phyloP scores from a whole-genome alignment of 2,329 filamentous ascomycete species.

The Fusarium sulawesiense region DNA sequence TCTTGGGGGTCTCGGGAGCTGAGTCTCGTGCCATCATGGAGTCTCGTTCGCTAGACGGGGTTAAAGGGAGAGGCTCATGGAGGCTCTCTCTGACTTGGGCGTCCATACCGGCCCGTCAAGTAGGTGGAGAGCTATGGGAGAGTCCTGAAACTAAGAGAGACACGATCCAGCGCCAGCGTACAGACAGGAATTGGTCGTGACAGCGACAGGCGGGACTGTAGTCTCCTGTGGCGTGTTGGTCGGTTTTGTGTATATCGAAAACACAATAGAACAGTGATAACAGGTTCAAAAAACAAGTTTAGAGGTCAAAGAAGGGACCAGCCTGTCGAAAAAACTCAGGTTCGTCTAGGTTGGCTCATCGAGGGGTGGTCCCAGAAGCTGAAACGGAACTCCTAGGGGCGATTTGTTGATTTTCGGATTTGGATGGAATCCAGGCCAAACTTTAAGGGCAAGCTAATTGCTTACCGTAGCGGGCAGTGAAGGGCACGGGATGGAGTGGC shows the following conservation, averaged over 20 bases:
- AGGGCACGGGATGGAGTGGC: conserved; percentile 2
- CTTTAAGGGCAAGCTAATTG: conserved; percentile 31
- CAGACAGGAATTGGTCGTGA: conserved; percentile 36
- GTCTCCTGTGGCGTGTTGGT: conserved; percentile 33
- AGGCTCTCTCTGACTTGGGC: conserved; percentile 41
- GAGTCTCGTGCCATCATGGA: conserved; percentile 44
- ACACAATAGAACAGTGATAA: conserved; percentile 9
- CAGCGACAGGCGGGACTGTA: conserved; percentile 26
- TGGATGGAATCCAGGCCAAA: conserved; percentile 40
- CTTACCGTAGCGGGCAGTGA: conserved; percentile 2
- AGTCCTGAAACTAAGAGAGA: conserved; percentile 43
- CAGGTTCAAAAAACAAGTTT: conserved; percentile 12
- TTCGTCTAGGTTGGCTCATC: conserved; percentile 35
- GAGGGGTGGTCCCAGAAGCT: conserved; percentile 41
- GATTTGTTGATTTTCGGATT: conserved; percentile 27
- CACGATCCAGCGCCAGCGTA: conserved; percentile 42
- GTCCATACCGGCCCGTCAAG: conserved; percentile 46
- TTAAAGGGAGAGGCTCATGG: conserved; percentile 46
- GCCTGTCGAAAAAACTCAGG: conserved; percentile 33
- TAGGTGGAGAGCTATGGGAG: conserved; percentile 29
- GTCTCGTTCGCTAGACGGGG: conserved; percentile 34
- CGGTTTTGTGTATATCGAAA: conserved; percentile 13
- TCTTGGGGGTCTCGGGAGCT: conserved; percentile 51
- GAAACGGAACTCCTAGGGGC: conserved; percentile 36
- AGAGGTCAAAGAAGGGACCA: conserved; percentile 20